phyloP scores from a whole-genome alignment of 371 early-diverging fungal species.

The Aphelidium insulamus region DNA sequence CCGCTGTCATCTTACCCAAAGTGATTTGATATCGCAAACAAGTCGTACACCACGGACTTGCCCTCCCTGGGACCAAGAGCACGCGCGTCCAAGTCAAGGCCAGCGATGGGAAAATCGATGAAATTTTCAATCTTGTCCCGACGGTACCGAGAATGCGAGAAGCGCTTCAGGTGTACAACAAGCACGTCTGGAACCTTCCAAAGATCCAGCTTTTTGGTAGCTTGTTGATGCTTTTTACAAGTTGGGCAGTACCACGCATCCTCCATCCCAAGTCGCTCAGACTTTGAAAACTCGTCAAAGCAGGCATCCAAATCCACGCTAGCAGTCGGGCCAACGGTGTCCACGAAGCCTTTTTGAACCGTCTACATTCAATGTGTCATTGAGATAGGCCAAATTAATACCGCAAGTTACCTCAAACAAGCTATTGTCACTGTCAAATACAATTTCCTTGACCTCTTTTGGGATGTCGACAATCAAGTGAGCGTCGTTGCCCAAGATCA shows the following conservation, averaged over 20 bases:
- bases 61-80: slow-evolving; percentile 12
- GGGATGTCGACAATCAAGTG: no score
- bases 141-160: slow-evolving; percentile 43
- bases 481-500: no score
- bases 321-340: no score
- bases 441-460: no score
- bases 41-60: slow-evolving; percentile 40
- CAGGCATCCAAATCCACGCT: slow-evolving; percentile 49
- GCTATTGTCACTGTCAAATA: no score
- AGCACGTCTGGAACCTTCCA: slow-evolving; percentile 67
- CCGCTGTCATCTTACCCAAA: slow-evolving; percentile 83
- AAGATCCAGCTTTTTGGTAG: slow-evolving; percentile 62
- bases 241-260: slow-evolving; percentile 65
- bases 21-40: slow-evolving; percentile 75
- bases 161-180: slow-evolving; percentile 79
- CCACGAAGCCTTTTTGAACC: no score
- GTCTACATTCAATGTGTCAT: no score
- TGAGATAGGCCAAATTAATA: no score
- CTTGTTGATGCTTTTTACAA: slow-evolving; percentile 56
- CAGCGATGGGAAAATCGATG: slow-evolving; percentile 53
- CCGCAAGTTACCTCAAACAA: no score
- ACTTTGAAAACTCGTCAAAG: slow-evolving; percentile 46
- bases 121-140: slow-evolving; percentile 63
- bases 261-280: slow-evolving; percentile 56
- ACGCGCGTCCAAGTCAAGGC: slow-evolving; percentile 36